Evolutionary conservation across 345 rosid genomes (phyloP).

Genomic region (Punica granatum): DNA sequence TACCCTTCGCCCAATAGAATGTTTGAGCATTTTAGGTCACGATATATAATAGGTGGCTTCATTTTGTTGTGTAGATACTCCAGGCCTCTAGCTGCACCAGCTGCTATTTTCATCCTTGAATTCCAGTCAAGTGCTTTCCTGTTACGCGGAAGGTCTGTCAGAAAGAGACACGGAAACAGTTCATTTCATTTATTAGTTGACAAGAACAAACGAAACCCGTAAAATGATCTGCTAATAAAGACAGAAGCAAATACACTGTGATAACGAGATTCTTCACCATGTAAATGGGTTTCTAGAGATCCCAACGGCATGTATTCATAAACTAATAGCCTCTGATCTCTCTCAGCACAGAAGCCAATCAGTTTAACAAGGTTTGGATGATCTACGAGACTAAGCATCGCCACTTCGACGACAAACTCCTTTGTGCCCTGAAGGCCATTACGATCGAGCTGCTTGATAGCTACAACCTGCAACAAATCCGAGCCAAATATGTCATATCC

Average conservation of each 20-base stretch:
- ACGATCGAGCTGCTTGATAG: conserved; percentile 85
- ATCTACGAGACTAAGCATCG: conserved; percentile 64
- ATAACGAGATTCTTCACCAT: conserved; percentile 36
- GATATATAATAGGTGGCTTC: conserved; percentile 76
- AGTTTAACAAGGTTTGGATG: conserved; percentile 84
- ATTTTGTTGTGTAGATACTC: conserved; percentile 76
- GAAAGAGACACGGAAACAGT: not conserved
- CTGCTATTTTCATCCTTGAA: conserved; percentile 79
- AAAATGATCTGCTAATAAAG: not conserved
- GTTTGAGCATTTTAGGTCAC: conserved; percentile 84
- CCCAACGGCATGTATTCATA: conserved; percentile 87
- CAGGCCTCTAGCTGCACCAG: conserved; percentile 80
- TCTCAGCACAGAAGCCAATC: conserved; percentile 86
- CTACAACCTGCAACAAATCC: conserved; percentile 51
- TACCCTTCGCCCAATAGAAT: conserved; percentile 72
- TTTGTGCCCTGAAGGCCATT: conserved; percentile 77
- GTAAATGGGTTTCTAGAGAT: conserved; percentile 73
- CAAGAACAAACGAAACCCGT: not conserved
- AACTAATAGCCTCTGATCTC: conserved; percentile 76
- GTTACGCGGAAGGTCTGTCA: conserved; percentile 43
- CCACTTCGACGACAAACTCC: conserved; percentile 82
- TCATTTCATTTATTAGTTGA: not conserved
- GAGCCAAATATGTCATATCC: not conserved
- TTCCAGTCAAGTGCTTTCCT: conserved; percentile 67
- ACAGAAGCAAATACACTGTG: conserved; percentile 2